A percentile compares a stretch with the other conserved stretches of the same genome.
phyloP scores from a whole-genome alignment of 345 rosid genomes.

The Durio zibethinus region DNA sequence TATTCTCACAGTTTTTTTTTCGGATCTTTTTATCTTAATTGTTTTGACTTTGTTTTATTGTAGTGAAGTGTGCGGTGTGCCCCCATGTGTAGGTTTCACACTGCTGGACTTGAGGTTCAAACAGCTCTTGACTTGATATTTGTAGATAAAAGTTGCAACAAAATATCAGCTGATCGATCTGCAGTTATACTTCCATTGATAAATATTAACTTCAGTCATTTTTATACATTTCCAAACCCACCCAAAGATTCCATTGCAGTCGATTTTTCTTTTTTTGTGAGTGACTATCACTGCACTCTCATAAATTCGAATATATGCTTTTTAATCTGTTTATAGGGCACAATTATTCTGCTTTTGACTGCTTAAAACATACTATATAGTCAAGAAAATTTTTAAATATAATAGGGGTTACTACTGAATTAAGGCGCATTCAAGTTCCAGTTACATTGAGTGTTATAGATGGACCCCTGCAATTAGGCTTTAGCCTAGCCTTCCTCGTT shows the following conservation, averaged over 20 bases:
- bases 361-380: background rate
- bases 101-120: background rate
- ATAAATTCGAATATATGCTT: background rate
- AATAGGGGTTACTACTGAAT: background rate
- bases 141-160: conserved; percentile 11
- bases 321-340: background rate
- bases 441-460: conserved; percentile 12
- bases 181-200: background rate
- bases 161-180: background rate
- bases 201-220: background rate
- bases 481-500: background rate
- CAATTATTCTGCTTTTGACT: background rate
- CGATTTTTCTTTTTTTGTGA: background rate
- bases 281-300: background rate
- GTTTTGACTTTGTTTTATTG: conserved; percentile 7
- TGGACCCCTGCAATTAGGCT: conserved; percentile 30
- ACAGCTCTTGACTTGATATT: background rate
- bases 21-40: background rate
- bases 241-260: background rate
- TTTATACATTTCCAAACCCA: conserved; percentile 1
- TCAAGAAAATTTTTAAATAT: background rate
- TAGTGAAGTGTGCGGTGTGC: background rate
- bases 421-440: background rate
- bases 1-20: background rate
- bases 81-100: background rate